Evolutionary conservation across 2,329 filamentous ascomycete species (phyloP).

Genomic region (Ophiosphaerella korrae): DNA sequence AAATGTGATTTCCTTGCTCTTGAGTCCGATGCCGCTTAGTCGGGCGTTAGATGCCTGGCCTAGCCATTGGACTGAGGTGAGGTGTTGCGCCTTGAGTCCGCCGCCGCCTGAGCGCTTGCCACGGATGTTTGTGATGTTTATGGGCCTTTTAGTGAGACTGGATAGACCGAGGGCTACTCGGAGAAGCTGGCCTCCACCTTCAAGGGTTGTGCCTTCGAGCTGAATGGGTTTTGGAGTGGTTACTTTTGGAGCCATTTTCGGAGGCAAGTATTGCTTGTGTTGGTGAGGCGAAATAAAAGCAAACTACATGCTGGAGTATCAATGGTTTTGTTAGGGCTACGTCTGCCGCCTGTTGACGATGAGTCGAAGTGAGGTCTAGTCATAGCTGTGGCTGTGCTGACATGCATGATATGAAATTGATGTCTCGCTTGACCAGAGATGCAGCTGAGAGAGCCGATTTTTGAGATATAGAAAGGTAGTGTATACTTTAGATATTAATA

Average conservation of each 20-base stretch:
- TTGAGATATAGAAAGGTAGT: background rate
- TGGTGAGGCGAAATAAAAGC: background rate
- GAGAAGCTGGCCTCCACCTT: slow-evolving; percentile 67
- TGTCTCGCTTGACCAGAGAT: background rate
- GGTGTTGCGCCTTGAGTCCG: slow-evolving; percentile 63
- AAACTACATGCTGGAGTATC: background rate
- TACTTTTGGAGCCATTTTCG: slow-evolving; percentile 8
- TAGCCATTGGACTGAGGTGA: slow-evolving; percentile 61
- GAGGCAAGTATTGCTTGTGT: background rate
- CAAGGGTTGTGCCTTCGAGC: slow-evolving; percentile 62
- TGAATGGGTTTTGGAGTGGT: slow-evolving; percentile 20
- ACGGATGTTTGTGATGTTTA: slow-evolving; percentile 60
- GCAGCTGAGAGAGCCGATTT: background rate
- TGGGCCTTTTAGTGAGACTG: slow-evolving; percentile 56
- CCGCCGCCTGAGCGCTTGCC: slow-evolving; percentile 58
- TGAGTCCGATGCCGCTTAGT: slow-evolving; percentile 48
- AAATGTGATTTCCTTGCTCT: slow-evolving; percentile 52
- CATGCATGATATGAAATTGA: background rate
- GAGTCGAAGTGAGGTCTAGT: slow-evolving; percentile 25
- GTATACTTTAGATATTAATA: background rate
- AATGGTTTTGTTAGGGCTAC: background rate
- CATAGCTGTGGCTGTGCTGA: slow-evolving; percentile 22
- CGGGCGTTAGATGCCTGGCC: slow-evolving; percentile 55
- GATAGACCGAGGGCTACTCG: slow-evolving; percentile 62
- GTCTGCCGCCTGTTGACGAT: slow-evolving; percentile 3